Evolutionary conservation across 768 basidiomycete species (phyloP).

Genomic region (Podaxis sp.): DNA sequence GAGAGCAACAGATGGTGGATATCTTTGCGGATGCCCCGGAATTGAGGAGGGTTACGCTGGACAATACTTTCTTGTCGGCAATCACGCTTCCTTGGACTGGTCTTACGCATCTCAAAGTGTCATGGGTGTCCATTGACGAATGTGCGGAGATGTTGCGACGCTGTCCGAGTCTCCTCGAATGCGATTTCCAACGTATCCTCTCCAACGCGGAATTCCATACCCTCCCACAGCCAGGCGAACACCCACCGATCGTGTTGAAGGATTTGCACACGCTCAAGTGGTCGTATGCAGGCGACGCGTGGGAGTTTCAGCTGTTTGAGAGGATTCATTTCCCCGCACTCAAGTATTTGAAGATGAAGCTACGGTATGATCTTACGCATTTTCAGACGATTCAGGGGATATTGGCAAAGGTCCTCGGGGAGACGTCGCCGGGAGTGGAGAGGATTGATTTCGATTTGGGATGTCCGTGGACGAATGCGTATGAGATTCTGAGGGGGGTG

Average conservation of each 20-base stretch:
- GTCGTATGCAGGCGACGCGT: slow-evolving; percentile 8
- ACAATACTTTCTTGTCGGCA: slow-evolving; percentile 8
- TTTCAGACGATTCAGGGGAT: slow-evolving; percentile 2
- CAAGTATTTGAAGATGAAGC: slow-evolving; percentile 3
- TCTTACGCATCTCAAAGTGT: slow-evolving; percentile 5
- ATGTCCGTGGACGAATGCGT: slow-evolving; percentile 4
- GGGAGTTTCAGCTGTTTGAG: slow-evolving; percentile 9
- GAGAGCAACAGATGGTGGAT: slow-evolving; percentile 10
- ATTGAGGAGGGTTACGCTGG: slow-evolving; percentile 3
- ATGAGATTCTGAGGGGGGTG: slow-evolving; percentile 8
- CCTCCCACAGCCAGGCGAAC: neutral
- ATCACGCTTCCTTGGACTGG: slow-evolving; percentile 1
- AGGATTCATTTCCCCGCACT: neutral
- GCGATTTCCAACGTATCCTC: slow-evolving; percentile 5
- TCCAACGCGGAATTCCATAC: slow-evolving; percentile 8
- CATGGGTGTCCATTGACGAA: slow-evolving; percentile 10
- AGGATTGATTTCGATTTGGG: slow-evolving; percentile 8
- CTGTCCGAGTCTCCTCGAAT: neutral
- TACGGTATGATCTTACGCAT: slow-evolving; percentile 6
- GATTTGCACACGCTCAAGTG: neutral
- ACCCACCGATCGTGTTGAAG: neutral
- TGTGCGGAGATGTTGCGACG: slow-evolving; percentile 7
- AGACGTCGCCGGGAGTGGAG: slow-evolving; percentile 4
- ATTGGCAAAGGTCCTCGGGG: neutral
- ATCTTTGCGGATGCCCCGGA: neutral